phyloP scores from a whole-genome alignment of 164 flowering plant species.

The Aristolochia contorta region DNA sequence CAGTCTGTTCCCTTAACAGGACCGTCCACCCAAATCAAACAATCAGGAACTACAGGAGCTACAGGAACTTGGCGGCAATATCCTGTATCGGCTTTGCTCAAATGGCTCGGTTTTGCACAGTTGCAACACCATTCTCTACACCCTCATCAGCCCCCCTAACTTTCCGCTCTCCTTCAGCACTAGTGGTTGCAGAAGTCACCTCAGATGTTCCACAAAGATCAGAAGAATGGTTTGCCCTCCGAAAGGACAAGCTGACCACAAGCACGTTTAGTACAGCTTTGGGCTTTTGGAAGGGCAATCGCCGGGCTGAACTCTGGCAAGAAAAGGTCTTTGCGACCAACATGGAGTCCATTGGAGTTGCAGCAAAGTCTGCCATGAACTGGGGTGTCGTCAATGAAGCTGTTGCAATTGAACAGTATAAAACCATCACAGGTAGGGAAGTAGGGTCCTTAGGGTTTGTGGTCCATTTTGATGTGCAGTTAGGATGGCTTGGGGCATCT shows the following conservation, averaged over 20 bases:
- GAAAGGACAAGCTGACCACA: constrained; percentile 77
- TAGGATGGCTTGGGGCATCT: constrained; percentile 89
- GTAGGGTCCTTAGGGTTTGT: constrained; percentile 79
- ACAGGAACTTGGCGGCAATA: constrained; percentile 23
- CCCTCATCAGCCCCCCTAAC: constrained; percentile 12
- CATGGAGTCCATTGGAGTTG: constrained; percentile 15
- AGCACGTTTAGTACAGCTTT: constrained; percentile 94
- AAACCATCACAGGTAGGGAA: constrained; percentile 73
- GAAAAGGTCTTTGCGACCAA: constrained; percentile 69
- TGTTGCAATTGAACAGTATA: constrained; percentile 66
- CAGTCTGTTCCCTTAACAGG: constrained; percentile 20
- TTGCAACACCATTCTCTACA: constrained; percentile 11
- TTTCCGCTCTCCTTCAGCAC: constrained; percentile 24
- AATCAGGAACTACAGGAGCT: constrained; percentile 5
- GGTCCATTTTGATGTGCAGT: constrained; percentile 42
- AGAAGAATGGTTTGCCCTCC: constrained; percentile 90
- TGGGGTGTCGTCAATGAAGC: constrained; percentile 88
- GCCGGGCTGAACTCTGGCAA: constrained; percentile 79
- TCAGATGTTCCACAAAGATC: constrained; percentile 34
- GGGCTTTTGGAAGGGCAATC: constrained; percentile 84
- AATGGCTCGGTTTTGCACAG: constrained; percentile 16
- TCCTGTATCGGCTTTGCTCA: constrained; percentile 26
- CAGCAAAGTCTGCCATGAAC: constrained; percentile 56
- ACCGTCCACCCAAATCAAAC: constrained; percentile 6
- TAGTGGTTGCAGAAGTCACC: constrained; percentile 23